These are phyloP conservation scores for Trichoderma hamatum DNA, from an alignment of 2,329 filamentous ascomycete species.

Conservation along the genomic window DNA sequence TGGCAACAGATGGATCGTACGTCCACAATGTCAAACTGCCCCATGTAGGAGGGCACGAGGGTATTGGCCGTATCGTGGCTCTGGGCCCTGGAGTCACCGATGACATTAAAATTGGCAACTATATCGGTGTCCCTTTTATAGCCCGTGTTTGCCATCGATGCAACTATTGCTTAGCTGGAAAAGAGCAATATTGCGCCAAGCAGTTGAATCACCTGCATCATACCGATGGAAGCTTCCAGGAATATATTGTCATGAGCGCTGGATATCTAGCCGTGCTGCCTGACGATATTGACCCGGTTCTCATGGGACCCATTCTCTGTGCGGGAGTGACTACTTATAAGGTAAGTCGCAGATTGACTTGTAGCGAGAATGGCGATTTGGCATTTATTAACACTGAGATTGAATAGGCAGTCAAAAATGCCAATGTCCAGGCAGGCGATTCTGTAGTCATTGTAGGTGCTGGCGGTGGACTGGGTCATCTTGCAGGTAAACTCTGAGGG, in stretches of 20 bases:
- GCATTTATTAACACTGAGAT: background rate
- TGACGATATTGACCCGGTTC: slow-evolving; percentile 28
- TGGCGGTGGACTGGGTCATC: slow-evolving; percentile 29
- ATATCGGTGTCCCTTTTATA: slow-evolving; percentile 28
- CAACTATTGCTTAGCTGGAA: slow-evolving; percentile 28
- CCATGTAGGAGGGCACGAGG: slow-evolving; percentile 29
- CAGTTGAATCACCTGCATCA: slow-evolving; percentile 31
- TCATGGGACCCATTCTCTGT: slow-evolving; percentile 27
- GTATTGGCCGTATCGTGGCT: slow-evolving; percentile 27
- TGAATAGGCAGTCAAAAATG: slow-evolving; percentile 29
- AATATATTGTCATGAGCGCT: slow-evolving; percentile 28
- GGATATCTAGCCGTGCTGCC: slow-evolving; percentile 25
- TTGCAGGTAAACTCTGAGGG: slow-evolving; percentile 23
- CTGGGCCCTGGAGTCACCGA: slow-evolving; percentile 27
- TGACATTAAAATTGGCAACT: slow-evolving; percentile 27
- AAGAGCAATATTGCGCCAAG: slow-evolving; percentile 30
- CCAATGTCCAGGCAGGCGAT: slow-evolving; percentile 29
- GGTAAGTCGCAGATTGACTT: background rate
- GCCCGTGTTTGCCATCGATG: slow-evolving; percentile 27
- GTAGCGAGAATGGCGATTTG: rapidly evolving
- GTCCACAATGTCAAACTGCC: slow-evolving; percentile 29
- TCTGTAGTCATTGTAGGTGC: slow-evolving; percentile 28
- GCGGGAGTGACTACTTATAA: slow-evolving; percentile 31
- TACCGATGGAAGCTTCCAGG: slow-evolving; percentile 30
- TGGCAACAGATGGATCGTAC: slow-evolving; percentile 21